Percentiles rank a stretch among this genome's conserved stretches.
These are phyloP conservation scores for Hyaloperonospora arabidopsidis DNA, from an alignment of 352 stramenopile genomes.

Conservation along the genomic window DNA sequence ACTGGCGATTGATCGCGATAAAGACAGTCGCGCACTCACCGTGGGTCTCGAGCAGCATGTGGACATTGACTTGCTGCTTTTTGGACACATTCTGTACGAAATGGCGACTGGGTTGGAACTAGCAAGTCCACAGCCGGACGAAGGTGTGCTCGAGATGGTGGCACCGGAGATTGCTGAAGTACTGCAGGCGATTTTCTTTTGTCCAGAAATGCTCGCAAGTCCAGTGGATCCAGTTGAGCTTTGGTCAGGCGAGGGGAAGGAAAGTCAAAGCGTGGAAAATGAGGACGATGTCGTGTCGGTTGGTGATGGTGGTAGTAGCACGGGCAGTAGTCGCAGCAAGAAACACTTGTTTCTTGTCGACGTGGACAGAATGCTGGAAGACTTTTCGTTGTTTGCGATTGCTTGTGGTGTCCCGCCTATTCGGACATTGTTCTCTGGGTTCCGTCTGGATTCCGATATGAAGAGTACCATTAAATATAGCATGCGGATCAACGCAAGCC, in stretches of 20 bases:
- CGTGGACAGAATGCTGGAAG: conserved; percentile 31
- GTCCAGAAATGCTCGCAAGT: conserved; percentile 8
- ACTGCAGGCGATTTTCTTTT: conserved; percentile 47
- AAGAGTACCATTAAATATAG: conserved; percentile 65
- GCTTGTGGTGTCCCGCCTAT: conserved; percentile 36
- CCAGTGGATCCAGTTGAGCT: conserved; percentile 1
- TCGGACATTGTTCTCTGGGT: conserved; percentile 46
- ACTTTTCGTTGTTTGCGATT: conserved; percentile 36
- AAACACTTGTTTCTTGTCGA: conserved; percentile 34
- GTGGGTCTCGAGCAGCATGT: conserved; percentile 55
- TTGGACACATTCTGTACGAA: conserved; percentile 69
- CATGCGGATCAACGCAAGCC: conserved; percentile 71
- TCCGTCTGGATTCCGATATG: conserved; percentile 65
- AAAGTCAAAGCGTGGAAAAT: no score
- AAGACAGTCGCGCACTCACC: conserved; percentile 43
- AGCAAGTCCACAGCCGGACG: conserved; percentile 30
- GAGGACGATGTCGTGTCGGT: conserved; percentile 19
- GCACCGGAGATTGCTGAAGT: conserved; percentile 49
- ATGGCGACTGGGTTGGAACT: conserved; percentile 68
- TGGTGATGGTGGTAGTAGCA: conserved; percentile 8
- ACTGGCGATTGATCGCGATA: conserved; percentile 51
- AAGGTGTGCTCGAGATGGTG: conserved; percentile 45
- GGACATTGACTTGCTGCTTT: conserved; percentile 61
- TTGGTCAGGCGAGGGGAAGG: no score
- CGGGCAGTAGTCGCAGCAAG: conserved; percentile 21